Conservation (phyloP, 495 filamentous ascomycete genomes). For the Podospora appendiculata region DNA sequence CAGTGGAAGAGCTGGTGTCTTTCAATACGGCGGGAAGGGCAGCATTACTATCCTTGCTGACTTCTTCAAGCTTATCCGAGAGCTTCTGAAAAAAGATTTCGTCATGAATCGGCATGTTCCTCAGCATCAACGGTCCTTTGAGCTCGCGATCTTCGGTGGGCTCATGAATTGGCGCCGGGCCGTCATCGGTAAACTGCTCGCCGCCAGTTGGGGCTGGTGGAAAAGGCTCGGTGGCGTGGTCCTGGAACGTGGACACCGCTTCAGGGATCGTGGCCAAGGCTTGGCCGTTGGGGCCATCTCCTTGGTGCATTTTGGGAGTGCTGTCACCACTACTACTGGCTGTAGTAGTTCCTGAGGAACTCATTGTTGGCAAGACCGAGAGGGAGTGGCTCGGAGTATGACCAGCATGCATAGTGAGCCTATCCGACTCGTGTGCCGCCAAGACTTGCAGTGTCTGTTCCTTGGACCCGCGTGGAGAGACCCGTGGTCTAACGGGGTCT, state of each 20-base stretch:
- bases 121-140: constrained; percentile 36
- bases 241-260: background rate
- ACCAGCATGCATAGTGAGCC: constrained; percentile 43
- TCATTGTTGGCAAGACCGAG: constrained; percentile 29
- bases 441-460: constrained; percentile 33
- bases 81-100: constrained; percentile 37
- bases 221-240: background rate
- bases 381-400: constrained; percentile 42
- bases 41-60: constrained; percentile 23
- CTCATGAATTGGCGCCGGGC: constrained; percentile 16
- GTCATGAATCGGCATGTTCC: constrained; percentile 38
- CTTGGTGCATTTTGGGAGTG: constrained; percentile 25
- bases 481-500: constrained; percentile 4
- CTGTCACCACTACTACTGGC: constrained; percentile 30
- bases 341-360: constrained; percentile 26
- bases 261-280: constrained; percentile 1
- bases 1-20: constrained; percentile 2
- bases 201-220: background rate
- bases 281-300: constrained; percentile 15
- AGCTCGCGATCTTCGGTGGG: constrained; percentile 27
- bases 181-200: constrained; percentile 10
- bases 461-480: constrained; percentile 14
- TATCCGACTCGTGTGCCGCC: constrained; percentile 27
- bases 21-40: constrained; percentile 33
- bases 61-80: constrained; percentile 35